A percentile compares a stretch with the other conserved stretches of the same genome.
These are phyloP conservation scores for Licmophora abbreviata DNA, from an alignment of 108 stramenopile species.

Conservation along the genomic window DNA sequence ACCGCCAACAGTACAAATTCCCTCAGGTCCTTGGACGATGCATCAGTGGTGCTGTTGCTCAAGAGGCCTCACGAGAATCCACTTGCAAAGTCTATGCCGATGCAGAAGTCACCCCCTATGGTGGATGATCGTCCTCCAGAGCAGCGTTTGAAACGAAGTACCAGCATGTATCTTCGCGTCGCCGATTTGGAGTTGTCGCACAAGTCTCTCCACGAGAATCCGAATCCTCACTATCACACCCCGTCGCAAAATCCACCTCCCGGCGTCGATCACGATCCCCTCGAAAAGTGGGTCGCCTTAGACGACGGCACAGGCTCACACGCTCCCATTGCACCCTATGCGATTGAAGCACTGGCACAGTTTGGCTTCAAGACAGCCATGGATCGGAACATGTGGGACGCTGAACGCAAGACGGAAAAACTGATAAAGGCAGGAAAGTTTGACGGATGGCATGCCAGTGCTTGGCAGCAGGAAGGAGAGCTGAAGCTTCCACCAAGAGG, in stretches of 20 bases:
- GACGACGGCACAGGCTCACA: constrained; percentile 41
- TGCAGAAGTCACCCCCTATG: too few relatives aligned
- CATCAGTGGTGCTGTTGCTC: too few relatives aligned
- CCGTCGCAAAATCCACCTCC: constrained; percentile 52
- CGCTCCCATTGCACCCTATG: constrained; percentile 59
- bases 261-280: constrained; percentile 42
- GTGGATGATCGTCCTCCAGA: too few relatives aligned
- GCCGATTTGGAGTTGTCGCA: background rate
- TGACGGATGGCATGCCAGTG: constrained; percentile 49
- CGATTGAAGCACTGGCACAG: constrained; percentile 37
- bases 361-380: constrained; percentile 34
- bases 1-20: too few relatives aligned
- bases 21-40: too few relatives aligned
- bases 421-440: constrained; percentile 13
- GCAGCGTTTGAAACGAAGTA: background rate
- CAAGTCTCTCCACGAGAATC: constrained; percentile 5
- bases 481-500: constrained; percentile 11
- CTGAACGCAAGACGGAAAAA: constrained; percentile 21
- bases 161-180: background rate
- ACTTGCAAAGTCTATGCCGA: too few relatives aligned
- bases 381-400: constrained; percentile 33
- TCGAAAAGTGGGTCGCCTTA: constrained; percentile 66
- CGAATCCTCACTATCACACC: constrained; percentile 29
- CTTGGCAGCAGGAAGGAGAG: constrained; percentile 1
- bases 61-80: too few relatives aligned